Evolutionary conservation across 768 basidiomycete genomes (phyloP).

Genomic region (Sarcodon sp.): DNA sequence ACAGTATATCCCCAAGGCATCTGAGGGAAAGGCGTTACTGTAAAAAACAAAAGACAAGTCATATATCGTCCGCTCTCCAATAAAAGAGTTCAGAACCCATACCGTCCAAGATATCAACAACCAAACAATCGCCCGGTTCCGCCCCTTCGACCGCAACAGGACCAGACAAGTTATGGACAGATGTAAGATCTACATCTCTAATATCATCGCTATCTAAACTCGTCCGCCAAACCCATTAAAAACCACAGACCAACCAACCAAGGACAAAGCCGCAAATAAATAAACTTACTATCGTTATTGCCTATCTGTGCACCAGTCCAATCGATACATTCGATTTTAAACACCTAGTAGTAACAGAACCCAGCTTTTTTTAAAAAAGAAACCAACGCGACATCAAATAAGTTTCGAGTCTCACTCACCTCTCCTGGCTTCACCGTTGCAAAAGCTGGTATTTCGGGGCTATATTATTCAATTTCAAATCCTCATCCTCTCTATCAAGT

Average conservation of each 20-base stretch:
- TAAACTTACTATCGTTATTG: conserved; percentile 50
- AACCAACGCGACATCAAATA: not conserved
- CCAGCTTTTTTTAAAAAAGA: not conserved
- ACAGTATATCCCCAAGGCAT: conserved; percentile 80
- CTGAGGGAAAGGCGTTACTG: conserved; percentile 55
- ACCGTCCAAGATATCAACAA: conserved; percentile 75
- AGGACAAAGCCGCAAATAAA: not conserved
- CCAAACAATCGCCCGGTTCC: conserved; percentile 68
- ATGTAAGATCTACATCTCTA: conserved; percentile 47
- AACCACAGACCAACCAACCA: not conserved
- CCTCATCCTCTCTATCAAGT: not conserved
- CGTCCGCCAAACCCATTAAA: not conserved
- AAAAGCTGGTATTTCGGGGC: conserved; percentile 52
- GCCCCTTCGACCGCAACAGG: conserved; percentile 66
- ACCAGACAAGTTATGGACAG: conserved; percentile 66
- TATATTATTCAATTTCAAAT: conserved; percentile 9
- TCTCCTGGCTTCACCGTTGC: conserved; percentile 52
- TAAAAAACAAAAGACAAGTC: not conserved
- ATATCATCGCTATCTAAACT: conserved; percentile 51
- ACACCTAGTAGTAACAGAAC: conserved; percentile 27
- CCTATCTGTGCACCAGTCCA: conserved; percentile 76
- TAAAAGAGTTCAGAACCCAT: conserved; percentile 2
- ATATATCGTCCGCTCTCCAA: not conserved
- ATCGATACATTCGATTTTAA: conserved; percentile 62
- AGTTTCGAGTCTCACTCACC: conserved; percentile 14